These are phyloP conservation scores for Sporothrix inflata DNA, from an alignment of 2,329 filamentous ascomycete genomes.

Conservation along the genomic window DNA sequence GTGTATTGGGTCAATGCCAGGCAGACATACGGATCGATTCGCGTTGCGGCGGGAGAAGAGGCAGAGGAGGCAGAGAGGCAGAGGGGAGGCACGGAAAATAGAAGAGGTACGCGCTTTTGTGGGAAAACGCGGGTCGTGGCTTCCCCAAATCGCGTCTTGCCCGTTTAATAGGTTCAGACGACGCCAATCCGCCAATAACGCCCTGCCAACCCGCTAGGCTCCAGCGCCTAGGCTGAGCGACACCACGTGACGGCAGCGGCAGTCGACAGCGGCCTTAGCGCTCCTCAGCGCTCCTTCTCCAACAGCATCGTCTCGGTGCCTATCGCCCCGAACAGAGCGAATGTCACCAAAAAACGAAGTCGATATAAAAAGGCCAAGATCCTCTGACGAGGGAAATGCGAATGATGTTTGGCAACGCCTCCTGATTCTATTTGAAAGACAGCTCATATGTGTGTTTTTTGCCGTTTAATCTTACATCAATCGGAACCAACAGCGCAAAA, in stretches of 20 bases:
- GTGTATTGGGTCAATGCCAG: constrained; percentile 9
- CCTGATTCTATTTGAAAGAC: background rate
- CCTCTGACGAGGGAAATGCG: too few species aligned
- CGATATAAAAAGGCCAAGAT: background rate
- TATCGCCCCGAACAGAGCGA: constrained; percentile 11
- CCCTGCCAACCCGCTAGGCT: constrained; percentile 12
- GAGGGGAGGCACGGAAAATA: background rate
- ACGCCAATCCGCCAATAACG: background rate
- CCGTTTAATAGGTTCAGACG: constrained; percentile 22
- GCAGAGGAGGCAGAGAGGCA: background rate
- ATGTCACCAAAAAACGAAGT: background rate
- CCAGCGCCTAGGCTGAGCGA: constrained; percentile 12
- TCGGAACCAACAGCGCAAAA: constrained; percentile 4
- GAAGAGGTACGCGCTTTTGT: constrained; percentile 27
- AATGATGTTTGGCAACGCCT: background rate
- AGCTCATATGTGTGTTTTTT: background rate
- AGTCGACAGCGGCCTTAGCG: background rate
- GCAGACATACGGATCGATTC: constrained; percentile 1
- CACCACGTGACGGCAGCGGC: constrained; percentile 23
- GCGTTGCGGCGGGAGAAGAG: background rate
- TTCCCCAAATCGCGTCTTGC: constrained; percentile 23
- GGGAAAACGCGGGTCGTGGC: constrained; percentile 23
- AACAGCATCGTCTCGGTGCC: constrained; percentile 7
- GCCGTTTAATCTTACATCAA: constrained; percentile 22
- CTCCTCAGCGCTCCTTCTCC: background rate